These are phyloP conservation scores for Botrytis fragariae DNA, from an alignment of 2,329 filamentous ascomycete genomes.

Conservation along the genomic window DNA sequence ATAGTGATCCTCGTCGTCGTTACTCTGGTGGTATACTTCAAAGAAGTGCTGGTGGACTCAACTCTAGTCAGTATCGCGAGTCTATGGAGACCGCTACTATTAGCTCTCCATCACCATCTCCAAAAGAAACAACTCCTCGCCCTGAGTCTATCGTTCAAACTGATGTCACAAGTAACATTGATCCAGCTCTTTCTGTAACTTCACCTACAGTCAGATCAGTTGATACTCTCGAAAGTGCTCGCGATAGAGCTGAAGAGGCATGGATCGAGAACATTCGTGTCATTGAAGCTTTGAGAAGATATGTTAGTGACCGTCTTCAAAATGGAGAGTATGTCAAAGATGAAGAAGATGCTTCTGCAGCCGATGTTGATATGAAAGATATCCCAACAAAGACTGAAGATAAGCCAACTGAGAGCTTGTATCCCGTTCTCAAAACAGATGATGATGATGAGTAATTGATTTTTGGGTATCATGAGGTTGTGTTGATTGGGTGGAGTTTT, in stretches of 20 bases:
- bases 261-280: conserved; percentile 66
- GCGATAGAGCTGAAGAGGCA: conserved; percentile 59
- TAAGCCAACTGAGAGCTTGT: conserved; percentile 27
- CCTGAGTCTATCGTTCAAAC: conserved; percentile 45
- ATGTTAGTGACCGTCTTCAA: conserved; percentile 56
- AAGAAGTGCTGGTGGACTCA: conserved; percentile 45
- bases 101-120: conserved; percentile 31
- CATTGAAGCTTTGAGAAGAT: conserved; percentile 60
- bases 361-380: conserved; percentile 22
- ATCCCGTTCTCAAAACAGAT: conserved; percentile 30
- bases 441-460: conserved; percentile 23
- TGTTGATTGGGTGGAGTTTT: background rate
- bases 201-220: conserved; percentile 55
- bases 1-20: conserved; percentile 60
- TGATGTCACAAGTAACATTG: conserved; percentile 34
- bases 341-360: conserved; percentile 30
- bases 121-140: conserved; percentile 34
- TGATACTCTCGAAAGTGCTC: conserved; percentile 50
- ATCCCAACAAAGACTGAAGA: conserved; percentile 7
- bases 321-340: conserved; percentile 51
- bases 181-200: conserved; percentile 40
- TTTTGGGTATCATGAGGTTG: background rate
- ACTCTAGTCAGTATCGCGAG: conserved; percentile 12
- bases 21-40: conserved; percentile 68
- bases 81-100: conserved; percentile 35